Base-by-base conservation (phyloP, 1,139 yeast species). In the Hansenula sp. region DNA sequence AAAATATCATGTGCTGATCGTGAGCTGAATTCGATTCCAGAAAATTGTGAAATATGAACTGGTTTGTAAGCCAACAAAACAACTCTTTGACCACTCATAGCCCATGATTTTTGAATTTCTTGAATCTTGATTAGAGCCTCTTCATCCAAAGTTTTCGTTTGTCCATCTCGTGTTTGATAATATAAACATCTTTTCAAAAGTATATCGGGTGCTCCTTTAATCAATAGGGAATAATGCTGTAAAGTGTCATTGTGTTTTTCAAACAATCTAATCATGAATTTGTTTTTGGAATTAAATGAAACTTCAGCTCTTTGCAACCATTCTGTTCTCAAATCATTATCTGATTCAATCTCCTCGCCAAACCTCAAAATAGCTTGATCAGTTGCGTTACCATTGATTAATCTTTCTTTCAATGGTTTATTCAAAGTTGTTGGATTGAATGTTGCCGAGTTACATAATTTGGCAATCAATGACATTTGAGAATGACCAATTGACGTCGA, bases 171-270 rank as follows among this genome's bases (percentile, higher is more conserved):
- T 29, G 57, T 49, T 46, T 61, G 47, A 27, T 56, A 52, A 18
- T 47, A 51, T 12, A 62, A 46, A 49, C 77, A 70, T 38, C 61
- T 63, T 10, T 62, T 55, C 39, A 74, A 46, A 33, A 75, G 59
- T 36, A 72, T 66, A 54, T 75, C 80, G 2, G 80, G 79, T 1
- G 80, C 80, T 40, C 79, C 79, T 54, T 75, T 75, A 40, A 73
- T 61, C 31, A 71, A 60, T 43, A 72, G 51, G 3, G 61, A 53
- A 44, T 51, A 59, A 25, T 57, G 55, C 13, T 52, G 45, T 8
- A 51, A 42, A 6, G 48, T 51, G 16, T 40, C 33, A 51, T 55
- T 50, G 33, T 46, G 36, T 16, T 41, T 42, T 13, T 50, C 33
- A 15, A 49, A 51, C 15, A 71, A 44, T 42, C 66, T 64, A 36